Percentiles rank a stretch among this genome's conserved stretches.
phyloP scores from a whole-genome alignment of 2,329 filamentous ascomycete genomes.

The Atkinsonella texensis region DNA sequence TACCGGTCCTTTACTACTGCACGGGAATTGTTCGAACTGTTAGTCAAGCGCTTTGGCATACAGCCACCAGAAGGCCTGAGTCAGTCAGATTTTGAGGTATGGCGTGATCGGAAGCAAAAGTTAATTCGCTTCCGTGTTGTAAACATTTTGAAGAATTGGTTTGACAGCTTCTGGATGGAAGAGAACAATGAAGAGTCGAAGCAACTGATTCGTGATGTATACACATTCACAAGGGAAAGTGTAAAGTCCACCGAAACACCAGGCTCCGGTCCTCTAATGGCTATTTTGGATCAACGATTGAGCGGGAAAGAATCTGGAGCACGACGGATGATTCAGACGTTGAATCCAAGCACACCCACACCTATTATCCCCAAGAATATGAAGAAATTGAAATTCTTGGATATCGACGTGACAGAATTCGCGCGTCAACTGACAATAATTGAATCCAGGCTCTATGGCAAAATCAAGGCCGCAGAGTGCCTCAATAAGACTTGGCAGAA shows the following conservation, averaged over 20 bases:
- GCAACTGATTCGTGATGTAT: conserved; percentile 76
- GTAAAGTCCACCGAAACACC: conserved; percentile 91
- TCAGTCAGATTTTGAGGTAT: conserved; percentile 66
- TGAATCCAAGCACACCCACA: conserved; percentile 68
- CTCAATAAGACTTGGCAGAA: conserved; percentile 99
- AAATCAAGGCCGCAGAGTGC: conserved; percentile 92
- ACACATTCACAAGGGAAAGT: conserved; percentile 81
- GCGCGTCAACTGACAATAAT: conserved; percentile 96
- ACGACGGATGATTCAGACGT: conserved; percentile 75
- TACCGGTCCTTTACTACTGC: conserved; percentile 92
- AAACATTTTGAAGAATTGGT: conserved; percentile 97
- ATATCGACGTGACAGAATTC: conserved; percentile 93
- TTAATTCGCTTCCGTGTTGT: conserved; percentile 92
- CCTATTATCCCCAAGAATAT: conserved; percentile 97
- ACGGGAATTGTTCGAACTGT: conserved; percentile 78
- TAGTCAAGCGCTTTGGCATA: conserved; percentile 84
- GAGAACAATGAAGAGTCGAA: conserved; percentile 73
- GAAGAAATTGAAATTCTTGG: conserved; percentile 97
- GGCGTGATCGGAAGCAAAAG: conserved; percentile 92
- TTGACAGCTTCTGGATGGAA: conserved; percentile 99
- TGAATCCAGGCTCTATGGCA: conserved; percentile 86
- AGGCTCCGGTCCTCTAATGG: conserved; percentile 72
- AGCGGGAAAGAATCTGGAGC: conserved; percentile 78
- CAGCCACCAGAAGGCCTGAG: conserved; percentile 78
- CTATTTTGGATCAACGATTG: conserved; percentile 77